Evolutionary conservation across 345 rosid species (phyloP), one percentile per base, ranked within the genome.

Genomic region (Eucalyptus cloeziana): DNA sequence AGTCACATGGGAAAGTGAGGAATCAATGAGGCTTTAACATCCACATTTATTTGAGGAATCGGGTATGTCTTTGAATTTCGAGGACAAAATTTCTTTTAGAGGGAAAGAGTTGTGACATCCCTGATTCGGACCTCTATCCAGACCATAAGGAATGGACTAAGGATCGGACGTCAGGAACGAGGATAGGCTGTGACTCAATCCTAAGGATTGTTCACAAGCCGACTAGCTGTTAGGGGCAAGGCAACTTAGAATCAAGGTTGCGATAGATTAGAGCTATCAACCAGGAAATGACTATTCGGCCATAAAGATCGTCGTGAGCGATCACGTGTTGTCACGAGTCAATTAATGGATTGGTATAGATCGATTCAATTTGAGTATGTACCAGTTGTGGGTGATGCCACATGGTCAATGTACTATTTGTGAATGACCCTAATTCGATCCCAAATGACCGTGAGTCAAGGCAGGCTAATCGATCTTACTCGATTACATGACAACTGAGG

Each of bases 261-360:
- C 4, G 0, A 51, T 51, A 51, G 22, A 51, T 7, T 0, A 51
- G 0, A 51, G 1, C 8, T 6, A 6, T 51, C 54, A 51, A 51
- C 7, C 3, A 51, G 8, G 7, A 51, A 51, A 51, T 3, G 54
- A 51, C 0, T 1, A 1, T 51, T 51, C 4, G 22, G 7, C 54
- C 0, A 51, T 51, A 51, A 3, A 7, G 54, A 51, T 51, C 0
- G 0, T 0, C 0, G 21, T 51, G 54, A 8, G 54, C 4, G 2
- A 16, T 51, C 54, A 16, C 0, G 0, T 5, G 54, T 0, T 1
- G 0, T 51, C 22, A 51, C 1, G 0, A 51, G 54, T 51, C 8
- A 51, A 3, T 17, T 0, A 17, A 51, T 51, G 2, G 2, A 51
- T 0, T 1, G 7, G 4, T 51, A 51, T 51, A 51, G 3, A 51